Evolutionary conservation across 768 basidiomycete species (phyloP), one percentile per base, ranked within the genome.

Genomic region (Psilocybe subaeruginosa): DNA sequence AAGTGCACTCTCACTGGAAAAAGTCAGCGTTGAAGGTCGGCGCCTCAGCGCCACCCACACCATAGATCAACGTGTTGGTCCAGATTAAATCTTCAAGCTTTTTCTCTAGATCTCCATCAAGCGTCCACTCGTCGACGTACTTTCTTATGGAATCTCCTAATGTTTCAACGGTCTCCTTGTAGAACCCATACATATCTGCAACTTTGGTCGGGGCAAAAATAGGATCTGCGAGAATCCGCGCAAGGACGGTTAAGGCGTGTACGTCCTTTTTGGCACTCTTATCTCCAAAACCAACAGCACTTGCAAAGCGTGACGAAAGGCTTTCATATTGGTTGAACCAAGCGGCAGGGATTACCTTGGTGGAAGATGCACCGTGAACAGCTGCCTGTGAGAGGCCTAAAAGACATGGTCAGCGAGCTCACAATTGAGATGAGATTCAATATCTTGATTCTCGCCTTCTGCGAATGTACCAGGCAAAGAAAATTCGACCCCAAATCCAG

Each of bases 401-500:
- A 43, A 31, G 45, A 16, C n/a, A 45, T 4, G 11, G 16, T 47
- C 3, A 35, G 9, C 8, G 3, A 35, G 16, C 53, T 19, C 35
- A 5, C 17, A 43, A n/a, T 23, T 23, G 17, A 41, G 6, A 30
- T 3, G 31, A 45, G 4, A 52, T 50, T 43, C 12, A 11, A 8
- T 33, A 17, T 50, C 31, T 3, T 46, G 30, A 35, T 19, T 31
- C 16, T 30, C 53, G 63, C 66, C 65, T 65, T 66, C 67, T 14
- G 59, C 60, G 45, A 70, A 68, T 23, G 59, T 66, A 27, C 67
- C 67, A 45, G 67, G 67, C 5, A 85, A 66, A 12, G 79, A 76
- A 60, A 87, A 88, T 68, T 90, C 88, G 3, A 82, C 67, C 0
- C 87, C 88, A 65, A 83, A 85, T 23, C 84, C 86, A 1, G 72